Evolutionary conservation across 148 eudicot genomes (phyloP).

Genomic region (Camellia sinensis): DNA sequence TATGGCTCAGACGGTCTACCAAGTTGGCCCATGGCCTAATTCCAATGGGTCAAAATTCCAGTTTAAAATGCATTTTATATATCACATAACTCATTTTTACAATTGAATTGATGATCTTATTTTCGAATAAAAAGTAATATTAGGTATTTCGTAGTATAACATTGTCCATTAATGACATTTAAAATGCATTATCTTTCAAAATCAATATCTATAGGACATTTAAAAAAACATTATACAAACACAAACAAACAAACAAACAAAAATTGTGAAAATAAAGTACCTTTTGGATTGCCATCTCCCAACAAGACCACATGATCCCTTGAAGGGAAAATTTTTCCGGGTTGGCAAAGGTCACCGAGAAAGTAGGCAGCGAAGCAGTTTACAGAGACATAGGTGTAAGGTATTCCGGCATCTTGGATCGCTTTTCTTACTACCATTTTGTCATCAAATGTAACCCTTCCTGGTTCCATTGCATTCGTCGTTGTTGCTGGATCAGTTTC

Average conservation of each 20-base stretch:
- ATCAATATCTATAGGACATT: no score
- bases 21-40: no score
- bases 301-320: slow-evolving; percentile 42
- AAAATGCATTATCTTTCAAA: no score
- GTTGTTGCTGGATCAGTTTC: slow-evolving; percentile 66
- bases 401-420: slow-evolving; percentile 64
- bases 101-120: no score
- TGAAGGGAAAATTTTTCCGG: slow-evolving; percentile 51
- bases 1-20: no score
- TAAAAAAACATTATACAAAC: background rate
- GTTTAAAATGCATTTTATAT: no score
- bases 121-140: no score
- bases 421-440: slow-evolving; percentile 69
- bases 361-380: slow-evolving; percentile 70
- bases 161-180: no score
- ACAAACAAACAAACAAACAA: background rate
- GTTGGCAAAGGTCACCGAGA: slow-evolving; percentile 57
- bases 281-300: slow-evolving; percentile 69
- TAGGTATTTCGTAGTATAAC: no score
- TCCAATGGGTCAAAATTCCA: no score
- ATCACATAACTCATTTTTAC: no score
- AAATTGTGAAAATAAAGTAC: slow-evolving; percentile 22
- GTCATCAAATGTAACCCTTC: slow-evolving; percentile 64
- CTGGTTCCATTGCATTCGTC: slow-evolving; percentile 62
- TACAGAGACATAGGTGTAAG: slow-evolving; percentile 59